Evolutionary conservation across 208 protist genomes (phyloP).

Genomic region (Naegleria gruberi): DNA sequence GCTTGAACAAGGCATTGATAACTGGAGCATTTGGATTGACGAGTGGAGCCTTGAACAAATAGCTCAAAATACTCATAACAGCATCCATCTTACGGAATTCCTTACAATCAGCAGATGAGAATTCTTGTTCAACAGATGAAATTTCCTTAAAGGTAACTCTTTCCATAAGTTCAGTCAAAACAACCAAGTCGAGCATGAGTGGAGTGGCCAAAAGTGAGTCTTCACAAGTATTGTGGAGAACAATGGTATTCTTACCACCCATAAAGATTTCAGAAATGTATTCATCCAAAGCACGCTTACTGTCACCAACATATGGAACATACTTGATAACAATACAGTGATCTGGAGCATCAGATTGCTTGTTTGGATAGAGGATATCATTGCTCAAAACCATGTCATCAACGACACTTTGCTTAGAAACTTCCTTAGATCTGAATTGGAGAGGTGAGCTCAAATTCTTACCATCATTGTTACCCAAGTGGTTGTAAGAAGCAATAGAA

Average conservation of each 20-base stretch:
- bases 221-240: slow-evolving; percentile 95
- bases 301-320: slow-evolving; percentile 89
- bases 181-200: slow-evolving; percentile 94
- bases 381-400: slow-evolving; percentile 97
- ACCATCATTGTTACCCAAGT: slow-evolving; percentile 99
- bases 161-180: slow-evolving; percentile 89
- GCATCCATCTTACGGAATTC: slow-evolving; percentile 76
- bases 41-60: slow-evolving; percentile 90
- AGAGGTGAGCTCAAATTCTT: slow-evolving; percentile 87
- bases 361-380: slow-evolving; percentile 80
- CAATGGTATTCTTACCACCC: slow-evolving; percentile 86
- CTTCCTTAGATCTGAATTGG: slow-evolving; percentile 97
- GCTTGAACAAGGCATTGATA: slow-evolving; percentile 93
- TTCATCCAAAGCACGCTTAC: slow-evolving; percentile 97
- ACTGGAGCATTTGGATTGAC: slow-evolving; percentile 85
- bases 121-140: background rate
- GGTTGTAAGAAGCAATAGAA: slow-evolving; percentile 87
- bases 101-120: slow-evolving; percentile 36
- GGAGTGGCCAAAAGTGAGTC: slow-evolving; percentile 96
- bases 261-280: slow-evolving; percentile 96
- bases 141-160: slow-evolving; percentile 55
- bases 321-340: slow-evolving; percentile 99
- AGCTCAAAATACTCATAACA: slow-evolving; percentile 85
- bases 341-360: slow-evolving; percentile 81
- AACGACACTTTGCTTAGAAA: slow-evolving; percentile 96